Evolutionary conservation across 371 early-diverging fungal genomes (phyloP).

Genomic region (Cladochytrium tenue): DNA sequence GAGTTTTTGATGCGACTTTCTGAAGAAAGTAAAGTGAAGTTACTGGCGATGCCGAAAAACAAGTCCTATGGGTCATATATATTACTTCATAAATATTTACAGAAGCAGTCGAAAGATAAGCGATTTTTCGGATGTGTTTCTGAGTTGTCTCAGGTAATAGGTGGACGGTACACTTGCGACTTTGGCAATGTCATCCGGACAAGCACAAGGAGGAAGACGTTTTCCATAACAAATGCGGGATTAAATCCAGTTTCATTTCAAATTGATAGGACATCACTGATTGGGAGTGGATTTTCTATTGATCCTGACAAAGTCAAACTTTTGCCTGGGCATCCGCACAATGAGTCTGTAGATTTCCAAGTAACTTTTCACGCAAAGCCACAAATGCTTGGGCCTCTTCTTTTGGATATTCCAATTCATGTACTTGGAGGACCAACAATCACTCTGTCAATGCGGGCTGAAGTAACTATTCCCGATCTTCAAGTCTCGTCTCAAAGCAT

Average conservation of each 20-base stretch:
- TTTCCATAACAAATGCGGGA: constrained; percentile 39
- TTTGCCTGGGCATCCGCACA: constrained; percentile 37
- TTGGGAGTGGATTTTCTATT: constrained; percentile 44
- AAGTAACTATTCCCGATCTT: constrained; percentile 49
- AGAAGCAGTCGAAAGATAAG: constrained; percentile 29
- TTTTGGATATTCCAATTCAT: constrained; percentile 37
- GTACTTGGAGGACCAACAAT: constrained; percentile 49
- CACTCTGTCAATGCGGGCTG: constrained; percentile 37
- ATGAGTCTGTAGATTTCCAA: constrained; percentile 42
- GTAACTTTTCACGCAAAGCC: constrained; percentile 42
- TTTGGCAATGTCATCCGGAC: constrained; percentile 54
- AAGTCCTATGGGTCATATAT: constrained; percentile 41
- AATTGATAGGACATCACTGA: constrained; percentile 33
- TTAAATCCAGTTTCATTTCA: constrained; percentile 34
- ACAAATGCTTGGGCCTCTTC: constrained; percentile 26
- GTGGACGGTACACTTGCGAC: constrained; percentile 43
- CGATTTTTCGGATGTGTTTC: constrained; percentile 17
- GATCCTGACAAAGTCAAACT: constrained; percentile 52
- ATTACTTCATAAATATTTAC: constrained; percentile 32
- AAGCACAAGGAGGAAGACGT: constrained; percentile 32
- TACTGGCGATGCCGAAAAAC: constrained; percentile 13
- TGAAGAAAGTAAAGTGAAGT: constrained; percentile 30
- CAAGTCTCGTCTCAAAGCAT: constrained; percentile 35
- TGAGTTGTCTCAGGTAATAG: constrained; percentile 37
- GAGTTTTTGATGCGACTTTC: constrained; percentile 27